Evolutionary conservation across 257 asterid species (phyloP).

Genomic region (Haberlea rhodopensis): DNA sequence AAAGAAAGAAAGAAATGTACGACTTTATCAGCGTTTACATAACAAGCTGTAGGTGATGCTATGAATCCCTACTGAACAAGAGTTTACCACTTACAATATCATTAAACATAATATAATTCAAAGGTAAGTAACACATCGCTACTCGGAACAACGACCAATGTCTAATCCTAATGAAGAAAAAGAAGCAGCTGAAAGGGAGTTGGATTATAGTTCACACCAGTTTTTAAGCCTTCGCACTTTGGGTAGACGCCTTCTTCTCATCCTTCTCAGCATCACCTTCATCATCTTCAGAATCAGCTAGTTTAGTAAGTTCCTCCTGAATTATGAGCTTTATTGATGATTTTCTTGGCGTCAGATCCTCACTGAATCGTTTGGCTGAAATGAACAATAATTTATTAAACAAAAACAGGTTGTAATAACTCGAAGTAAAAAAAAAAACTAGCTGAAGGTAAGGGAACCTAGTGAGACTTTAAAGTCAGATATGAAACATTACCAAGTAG

Average conservation of each 20-base stretch:
- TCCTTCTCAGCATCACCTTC: slow-evolving; percentile 45
- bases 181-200: not conserved
- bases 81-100: slow-evolving; percentile 19
- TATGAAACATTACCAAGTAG: slow-evolving; percentile 52
- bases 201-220: slow-evolving; percentile 26
- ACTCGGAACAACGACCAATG: not conserved
- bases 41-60: slow-evolving; percentile 21
- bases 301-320: slow-evolving; percentile 86
- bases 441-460: not conserved
- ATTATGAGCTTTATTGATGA: slow-evolving; percentile 70
- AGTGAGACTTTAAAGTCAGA: not conserved
- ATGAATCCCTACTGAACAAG: slow-evolving; percentile 19
- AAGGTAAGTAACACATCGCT: not conserved
- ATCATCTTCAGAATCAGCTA: slow-evolving; percentile 74
- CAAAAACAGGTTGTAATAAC: not conserved
- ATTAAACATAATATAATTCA: slow-evolving; percentile 14
- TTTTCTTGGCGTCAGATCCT: slow-evolving; percentile 57
- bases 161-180: slow-evolving; percentile 8
- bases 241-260: slow-evolving; percentile 34
- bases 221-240: slow-evolving; percentile 48
- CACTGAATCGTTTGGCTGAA: slow-evolving; percentile 58
- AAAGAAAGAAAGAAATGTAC: slow-evolving; percentile 16
- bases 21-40: slow-evolving; percentile 22
- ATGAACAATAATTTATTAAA: slow-evolving; percentile 4
- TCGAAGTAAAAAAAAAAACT: not conserved